Base-by-base conservation (phyloP, 352 stramenopile genomes). In the Pythium brachiatum region DNA sequence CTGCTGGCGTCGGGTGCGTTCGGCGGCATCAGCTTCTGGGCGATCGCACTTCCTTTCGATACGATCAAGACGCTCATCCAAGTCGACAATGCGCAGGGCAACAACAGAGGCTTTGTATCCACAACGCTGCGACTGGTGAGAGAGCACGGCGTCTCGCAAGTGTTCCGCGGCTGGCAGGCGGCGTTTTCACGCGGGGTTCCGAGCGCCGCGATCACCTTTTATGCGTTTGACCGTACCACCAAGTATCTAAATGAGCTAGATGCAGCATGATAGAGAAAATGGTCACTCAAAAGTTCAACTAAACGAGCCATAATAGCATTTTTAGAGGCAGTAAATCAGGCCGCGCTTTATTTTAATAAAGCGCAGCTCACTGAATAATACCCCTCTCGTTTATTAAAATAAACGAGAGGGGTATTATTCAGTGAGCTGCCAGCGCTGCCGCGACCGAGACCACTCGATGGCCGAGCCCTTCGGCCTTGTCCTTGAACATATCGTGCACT, bases 41-140 rank as follows among this genome's bases (percentile, higher is more conserved):
- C 78, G 15, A 77, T 94, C 29, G 88, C 86, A 26, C 67, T 95
- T 39, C 86, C 86, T 5, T 95, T 96, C 57, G 84, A 95, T 69
- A 92, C 78, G 12, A 66, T 94, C 79, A 92, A 94, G 70, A 89
- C 85, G 44, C 72, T 94, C 16, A 92, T 91, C 43, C 85, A 94
- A 74, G 82, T 89, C 3, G 76, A 90, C 57, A 68, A 73, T 8
- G 66, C 63, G 20, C 46, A 68, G 8, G 70, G 72, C 48, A 72
- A 79, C 39, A 78, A 79, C 62, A 79, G 68, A 16, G 80, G 78
- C 0, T 67, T 90, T 47, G 29, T 89, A 0, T 32, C 64, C 0
- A 80, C 66, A 18, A 74, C 76, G 7, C 20, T 62, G 16, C 69
- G 50, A 6, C 64, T 93, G 21, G 72, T 91, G 18, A 77, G 73